Percentiles rank a stretch among this genome's conserved stretches.
Evolutionary conservation across 768 basidiomycete species (phyloP).

Genomic region (Amanita subjunquillea): DNA sequence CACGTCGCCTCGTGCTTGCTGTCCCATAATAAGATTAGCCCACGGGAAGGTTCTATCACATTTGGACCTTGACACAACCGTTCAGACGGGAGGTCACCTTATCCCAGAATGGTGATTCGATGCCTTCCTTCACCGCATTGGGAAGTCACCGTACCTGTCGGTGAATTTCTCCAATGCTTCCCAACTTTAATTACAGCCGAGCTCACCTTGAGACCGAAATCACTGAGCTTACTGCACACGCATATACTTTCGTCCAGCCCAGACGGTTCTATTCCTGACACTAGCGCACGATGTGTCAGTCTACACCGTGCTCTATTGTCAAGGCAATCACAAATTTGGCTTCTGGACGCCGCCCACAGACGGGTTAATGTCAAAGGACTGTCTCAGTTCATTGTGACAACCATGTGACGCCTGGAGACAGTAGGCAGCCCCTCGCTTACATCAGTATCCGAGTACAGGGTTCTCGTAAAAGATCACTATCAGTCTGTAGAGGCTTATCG

Average conservation of each 20-base stretch:
- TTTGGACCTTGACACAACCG: slow-evolving; percentile 6
- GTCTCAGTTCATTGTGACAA: neutral
- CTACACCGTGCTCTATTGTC: neutral
- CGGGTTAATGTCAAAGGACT: neutral
- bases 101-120: slow-evolving; percentile 1
- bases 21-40: slow-evolving; percentile 8
- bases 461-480: neutral
- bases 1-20: slow-evolving; percentile 6
- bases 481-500: slow-evolving; percentile 35
- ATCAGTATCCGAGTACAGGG: neutral
- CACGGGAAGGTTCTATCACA: slow-evolving; percentile 4
- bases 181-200: slow-evolving; percentile 1
- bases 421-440: neutral
- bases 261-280: neutral
- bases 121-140: slow-evolving; percentile 1
- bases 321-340: neutral
- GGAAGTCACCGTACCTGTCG: slow-evolving; percentile 7
- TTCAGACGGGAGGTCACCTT: slow-evolving; percentile 2
- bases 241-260: neutral
- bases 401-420: neutral
- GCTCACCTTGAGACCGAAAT: neutral
- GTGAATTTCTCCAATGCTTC: neutral
- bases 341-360: neutral
- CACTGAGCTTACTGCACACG: neutral
- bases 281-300: neutral